Base-by-base conservation (phyloP, 1,284 basidiomycete genomes). In the Ustilago xerochloae region DNA sequence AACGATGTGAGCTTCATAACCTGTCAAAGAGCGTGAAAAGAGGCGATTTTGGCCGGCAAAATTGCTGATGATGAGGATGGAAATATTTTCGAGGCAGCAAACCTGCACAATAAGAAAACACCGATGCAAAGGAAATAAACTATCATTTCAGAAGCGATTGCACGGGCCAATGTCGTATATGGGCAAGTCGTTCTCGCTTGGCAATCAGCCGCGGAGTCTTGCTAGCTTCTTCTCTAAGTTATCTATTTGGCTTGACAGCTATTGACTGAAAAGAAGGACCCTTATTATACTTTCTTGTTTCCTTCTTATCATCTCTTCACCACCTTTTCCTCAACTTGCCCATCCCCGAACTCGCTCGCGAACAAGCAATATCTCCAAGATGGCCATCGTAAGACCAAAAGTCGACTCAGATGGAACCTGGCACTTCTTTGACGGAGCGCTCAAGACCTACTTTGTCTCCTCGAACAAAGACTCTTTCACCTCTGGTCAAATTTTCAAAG, bases 401-500 rank as follows among this genome's bases (percentile, higher is more conserved):
- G 68, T 77, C 13, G 36, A 36, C 26, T 47, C 38, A 20, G 62
- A 75, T 26, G 75, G 75, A n/a, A 62, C 39, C 2, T 77, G 75
- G 75, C 60, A 69, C 56, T 77, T 77, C 47, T 77, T 77, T 54
- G 74, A 70, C 35, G 74, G 74, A 4, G 74, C 64, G n/a, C 59
- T 77, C 28, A 46, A 63, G 49, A 69, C 74, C 28, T 77, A 66
- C 52, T 65, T 60, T 35, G 71, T 77, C 6, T 55, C 54, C 0
- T 30, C 45, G 10, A 46, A 47, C 28, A 48, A 53, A 2, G 53
- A 66, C 26, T 61, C 70, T 13, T 79, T 66, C 58, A 80, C 82
- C 0, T 71, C 63, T 12, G 78, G 78, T 3, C 80, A 84, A 55
- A 58, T 83, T 41, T 84, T 84, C 61, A 80, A 80, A 29, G 81